phyloP scores from a whole-genome alignment of 2,329 filamentous ascomycete genomes.

The Alternaria sp. region DNA sequence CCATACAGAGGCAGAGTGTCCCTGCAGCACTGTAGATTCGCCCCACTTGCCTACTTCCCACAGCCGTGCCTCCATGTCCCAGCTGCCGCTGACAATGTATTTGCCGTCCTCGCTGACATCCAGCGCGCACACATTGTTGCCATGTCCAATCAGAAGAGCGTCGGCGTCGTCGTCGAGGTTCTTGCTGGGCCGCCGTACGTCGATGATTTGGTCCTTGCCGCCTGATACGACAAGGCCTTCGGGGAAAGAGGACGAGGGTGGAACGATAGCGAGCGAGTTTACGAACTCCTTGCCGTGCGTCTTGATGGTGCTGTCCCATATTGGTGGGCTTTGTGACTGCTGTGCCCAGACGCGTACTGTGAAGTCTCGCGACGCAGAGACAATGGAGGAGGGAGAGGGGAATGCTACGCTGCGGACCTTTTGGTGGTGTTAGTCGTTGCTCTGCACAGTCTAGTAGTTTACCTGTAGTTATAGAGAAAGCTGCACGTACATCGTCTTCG shows the following conservation, averaged over 20 bases:
- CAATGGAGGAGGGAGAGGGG: slow-evolving; percentile 71
- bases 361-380: slow-evolving; percentile 90
- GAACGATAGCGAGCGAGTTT: slow-evolving; percentile 81
- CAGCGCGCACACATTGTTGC: slow-evolving; percentile 85
- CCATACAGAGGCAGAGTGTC: slow-evolving; percentile 87
- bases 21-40: slow-evolving; percentile 71
- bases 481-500: slow-evolving; percentile 78
- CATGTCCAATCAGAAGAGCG: slow-evolving; percentile 83
- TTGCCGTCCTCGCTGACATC: slow-evolving; percentile 75
- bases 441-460: no score
- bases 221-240: slow-evolving; percentile 86
- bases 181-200: slow-evolving; percentile 77
- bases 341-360: slow-evolving; percentile 88
- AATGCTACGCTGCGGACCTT: slow-evolving; percentile 89
- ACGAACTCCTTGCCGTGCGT: slow-evolving; percentile 84
- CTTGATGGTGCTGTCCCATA: slow-evolving; percentile 78
- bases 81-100: slow-evolving; percentile 87
- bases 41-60: slow-evolving; percentile 92
- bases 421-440: neutral
- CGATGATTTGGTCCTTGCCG: slow-evolving; percentile 91
- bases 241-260: slow-evolving; percentile 70
- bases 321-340: slow-evolving; percentile 67
- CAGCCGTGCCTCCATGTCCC: slow-evolving; percentile 86
- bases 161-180: slow-evolving; percentile 78
- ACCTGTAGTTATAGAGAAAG: neutral